Base-by-base conservation (phyloP, 345 rosid genomes). In the Durio zibethinus region DNA sequence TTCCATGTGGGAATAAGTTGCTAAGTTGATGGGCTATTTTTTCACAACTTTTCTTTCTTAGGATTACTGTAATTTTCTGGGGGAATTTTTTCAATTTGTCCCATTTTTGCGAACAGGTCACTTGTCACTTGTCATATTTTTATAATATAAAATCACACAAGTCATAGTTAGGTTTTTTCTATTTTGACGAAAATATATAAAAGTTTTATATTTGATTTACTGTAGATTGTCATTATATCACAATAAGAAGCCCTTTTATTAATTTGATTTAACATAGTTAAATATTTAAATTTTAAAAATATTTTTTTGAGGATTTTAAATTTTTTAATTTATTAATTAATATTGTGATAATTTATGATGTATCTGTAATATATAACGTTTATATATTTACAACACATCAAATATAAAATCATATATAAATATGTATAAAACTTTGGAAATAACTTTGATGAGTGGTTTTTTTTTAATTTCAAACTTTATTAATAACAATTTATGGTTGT, bases 1-100 rank as follows among this genome's bases (percentile, higher is more conserved):
- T 70, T 66, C 70, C 0, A 7, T 77, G 65, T 80, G 81, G 80
- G 84, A 83, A 76, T 83, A 81, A 70, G 73, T 57, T 63, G 7
- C 14, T 38, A 38, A 4, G 40, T 68, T 23, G n/a, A 4, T 72
- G 0, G 16, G 15, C 59, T 25, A 35, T 23, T 16, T 45, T 75
- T 20, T 35, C 33, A 11, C 6, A n/a, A 11, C 7, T 36, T 31
- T 50, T 23, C 67, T 47, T 16, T 1, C 4, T 42, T 43, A 43
- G 60, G 18, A 20, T 45, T 14, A 7, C 40, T 29, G 40, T 47
- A 29, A 29, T 47, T 48, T 43, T 42, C 8, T 10, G 57, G 74
- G 40, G 40, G 16, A 29, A 29, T 48, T 70, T 29, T 29, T 70
- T 27, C 16, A 6, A 1, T 70, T 29, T 70, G 42, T 15, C 56